Percentiles rank a stretch among this genome's conserved stretches.
Evolutionary conservation across 2,329 filamentous ascomycete genomes (phyloP).

Genomic region (Chrysosporium queenslandicum): DNA sequence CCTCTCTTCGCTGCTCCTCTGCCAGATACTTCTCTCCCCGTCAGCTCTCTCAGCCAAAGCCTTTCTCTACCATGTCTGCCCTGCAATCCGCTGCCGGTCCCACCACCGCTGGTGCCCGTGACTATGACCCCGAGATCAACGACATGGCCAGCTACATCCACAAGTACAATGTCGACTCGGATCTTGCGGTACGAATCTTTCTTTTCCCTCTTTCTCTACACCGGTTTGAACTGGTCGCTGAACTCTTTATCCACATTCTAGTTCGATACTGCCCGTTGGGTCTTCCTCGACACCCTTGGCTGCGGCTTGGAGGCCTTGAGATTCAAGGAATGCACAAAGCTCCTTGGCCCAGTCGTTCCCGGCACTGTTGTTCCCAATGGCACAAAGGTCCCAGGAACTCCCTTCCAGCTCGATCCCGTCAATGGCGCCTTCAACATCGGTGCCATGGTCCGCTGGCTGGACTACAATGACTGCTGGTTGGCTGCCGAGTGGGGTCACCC

Average conservation of each 20-base stretch:
- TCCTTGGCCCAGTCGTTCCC: conserved; percentile 82
- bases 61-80: conserved; percentile 38
- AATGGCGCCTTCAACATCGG: conserved; percentile 98
- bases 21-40: conserved; percentile 26
- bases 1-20: conserved; percentile 21
- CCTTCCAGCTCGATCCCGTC: conserved; percentile 88
- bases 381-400: conserved; percentile 79
- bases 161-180: conserved; percentile 80
- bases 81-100: conserved; percentile 30
- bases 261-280: conserved; percentile 91
- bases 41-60: conserved; percentile 18
- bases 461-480: conserved; percentile 99
- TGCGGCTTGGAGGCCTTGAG: conserved; percentile 91
- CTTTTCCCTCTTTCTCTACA: background rate
- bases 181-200: conserved; percentile 65
- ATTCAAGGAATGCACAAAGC: conserved; percentile 92
- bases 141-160: conserved; percentile 94
- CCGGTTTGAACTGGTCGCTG: background rate
- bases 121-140: conserved; percentile 85
- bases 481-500: conserved; percentile 98
- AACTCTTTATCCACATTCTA: conserved; percentile 37
- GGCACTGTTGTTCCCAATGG: conserved; percentile 89
- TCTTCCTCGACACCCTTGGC: conserved; percentile 92
- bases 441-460: conserved; percentile 96
- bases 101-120: conserved; percentile 34